Conservation (phyloP, 805 yeast species). For the Ogataea degrootiae region DNA sequence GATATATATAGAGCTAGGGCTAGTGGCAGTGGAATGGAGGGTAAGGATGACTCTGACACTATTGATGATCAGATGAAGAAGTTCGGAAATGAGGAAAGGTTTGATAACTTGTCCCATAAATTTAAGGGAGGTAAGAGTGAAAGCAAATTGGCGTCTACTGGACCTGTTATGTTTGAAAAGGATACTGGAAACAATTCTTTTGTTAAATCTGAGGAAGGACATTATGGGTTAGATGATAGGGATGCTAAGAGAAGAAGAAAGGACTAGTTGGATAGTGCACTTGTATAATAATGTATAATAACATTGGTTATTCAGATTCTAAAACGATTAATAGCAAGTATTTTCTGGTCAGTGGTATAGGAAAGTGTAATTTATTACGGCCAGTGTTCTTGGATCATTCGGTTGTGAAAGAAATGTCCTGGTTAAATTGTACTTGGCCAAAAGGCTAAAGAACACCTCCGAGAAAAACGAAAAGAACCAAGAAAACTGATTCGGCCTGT, state of each 20-base stretch:
- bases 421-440: too few relatives aligned
- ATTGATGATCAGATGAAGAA: conserved; percentile 7
- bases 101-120: conserved; percentile 9
- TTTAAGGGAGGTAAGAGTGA: conserved; percentile 3
- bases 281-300: too few relatives aligned
- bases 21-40: conserved; percentile 18
- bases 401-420: too few relatives aligned
- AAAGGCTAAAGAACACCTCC: too few relatives aligned
- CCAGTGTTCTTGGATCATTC: too few relatives aligned
- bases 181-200: conserved; percentile 9
- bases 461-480: too few relatives aligned
- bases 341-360: too few relatives aligned
- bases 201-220: background rate
- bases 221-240: conserved; percentile 7
- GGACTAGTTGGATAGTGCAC: background rate
- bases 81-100: conserved; percentile 8
- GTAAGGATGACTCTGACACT: conserved; percentile 18
- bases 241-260: conserved; percentile 2
- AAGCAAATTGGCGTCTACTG: conserved; percentile 2
- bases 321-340: too few relatives aligned
- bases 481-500: too few relatives aligned
- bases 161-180: conserved; percentile 25
- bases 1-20: conserved; percentile 43
- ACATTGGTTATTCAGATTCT: too few relatives aligned
- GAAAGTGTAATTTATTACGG: too few relatives aligned